phyloP scores from a whole-genome alignment of 225 moss, liverwort and hornwort genomes.

The Pleurozium schreberi region DNA sequence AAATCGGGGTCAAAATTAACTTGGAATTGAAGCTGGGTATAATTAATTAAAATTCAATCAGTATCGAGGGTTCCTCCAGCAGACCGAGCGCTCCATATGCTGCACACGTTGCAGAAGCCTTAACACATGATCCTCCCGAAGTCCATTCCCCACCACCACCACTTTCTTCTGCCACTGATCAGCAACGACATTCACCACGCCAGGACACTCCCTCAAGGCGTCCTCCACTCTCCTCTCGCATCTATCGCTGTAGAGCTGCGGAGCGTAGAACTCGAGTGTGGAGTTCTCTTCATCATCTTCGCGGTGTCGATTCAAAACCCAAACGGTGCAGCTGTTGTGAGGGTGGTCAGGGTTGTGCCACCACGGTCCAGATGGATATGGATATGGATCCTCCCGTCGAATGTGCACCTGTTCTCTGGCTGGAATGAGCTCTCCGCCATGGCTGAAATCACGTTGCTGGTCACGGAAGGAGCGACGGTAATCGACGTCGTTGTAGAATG shows the following conservation, averaged over 20 bases:
- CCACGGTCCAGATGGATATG: neutral
- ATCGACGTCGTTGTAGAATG: neutral
- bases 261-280: neutral
- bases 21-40: neutral
- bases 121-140: neutral
- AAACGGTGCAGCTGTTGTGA: neutral
- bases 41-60: neutral
- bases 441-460: neutral
- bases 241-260: slow-evolving; percentile 14
- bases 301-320: neutral
- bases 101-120: neutral
- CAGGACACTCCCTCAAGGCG: neutral
- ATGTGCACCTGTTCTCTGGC: neutral
- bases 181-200: neutral
- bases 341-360: neutral
- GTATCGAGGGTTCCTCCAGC: neutral
- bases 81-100: neutral
- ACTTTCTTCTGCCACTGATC: slow-evolving; percentile 27
- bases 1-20: neutral
- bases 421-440: neutral
- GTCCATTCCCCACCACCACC: slow-evolving; percentile 3
- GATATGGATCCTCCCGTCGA: neutral
- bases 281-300: neutral
- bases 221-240: slow-evolving; percentile 1
- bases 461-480: neutral